Conservation (phyloP, 768 basidiomycete species). For the Lactarius trivialis region DNA sequence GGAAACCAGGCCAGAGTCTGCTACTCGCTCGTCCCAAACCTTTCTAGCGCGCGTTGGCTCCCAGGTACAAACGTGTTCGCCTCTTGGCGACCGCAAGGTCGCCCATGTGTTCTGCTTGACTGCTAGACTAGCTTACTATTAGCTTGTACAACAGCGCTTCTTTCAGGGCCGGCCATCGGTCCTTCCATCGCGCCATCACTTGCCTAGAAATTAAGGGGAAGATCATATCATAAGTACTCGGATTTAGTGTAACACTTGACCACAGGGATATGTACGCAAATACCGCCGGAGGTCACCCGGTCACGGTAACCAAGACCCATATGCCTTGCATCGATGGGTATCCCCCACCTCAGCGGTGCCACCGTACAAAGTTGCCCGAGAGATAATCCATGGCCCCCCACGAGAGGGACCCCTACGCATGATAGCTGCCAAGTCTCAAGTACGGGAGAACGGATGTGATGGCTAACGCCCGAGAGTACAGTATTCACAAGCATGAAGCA, state of each 20-base stretch:
- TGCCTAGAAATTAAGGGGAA: not conserved
- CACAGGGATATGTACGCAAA: not conserved
- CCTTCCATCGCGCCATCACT: not conserved
- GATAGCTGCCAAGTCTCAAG: not conserved
- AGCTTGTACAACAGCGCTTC: not conserved
- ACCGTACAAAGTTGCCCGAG: not conserved
- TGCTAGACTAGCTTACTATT: not conserved
- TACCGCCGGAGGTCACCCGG: too few relatives aligned
- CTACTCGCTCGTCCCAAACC: not conserved
- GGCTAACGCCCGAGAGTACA: not conserved
- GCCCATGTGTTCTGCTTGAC: not conserved
- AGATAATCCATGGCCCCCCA: not conserved
- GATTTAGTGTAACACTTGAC: not conserved
- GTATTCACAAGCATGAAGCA: not conserved
- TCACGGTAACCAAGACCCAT: not conserved
- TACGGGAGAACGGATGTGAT: not conserved
- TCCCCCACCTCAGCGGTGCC: not conserved
- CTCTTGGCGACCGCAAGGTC: constrained; percentile 6
- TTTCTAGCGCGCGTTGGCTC: not conserved
- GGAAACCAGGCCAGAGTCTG: not conserved
- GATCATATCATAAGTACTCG: not conserved
- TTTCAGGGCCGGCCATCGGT: not conserved
- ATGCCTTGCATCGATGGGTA: too few relatives aligned
- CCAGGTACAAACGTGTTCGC: constrained; percentile 15
- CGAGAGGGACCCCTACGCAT: too few relatives aligned